phyloP scores from a whole-genome alignment of 257 asterid species.

The Gentiana macrophylla region DNA sequence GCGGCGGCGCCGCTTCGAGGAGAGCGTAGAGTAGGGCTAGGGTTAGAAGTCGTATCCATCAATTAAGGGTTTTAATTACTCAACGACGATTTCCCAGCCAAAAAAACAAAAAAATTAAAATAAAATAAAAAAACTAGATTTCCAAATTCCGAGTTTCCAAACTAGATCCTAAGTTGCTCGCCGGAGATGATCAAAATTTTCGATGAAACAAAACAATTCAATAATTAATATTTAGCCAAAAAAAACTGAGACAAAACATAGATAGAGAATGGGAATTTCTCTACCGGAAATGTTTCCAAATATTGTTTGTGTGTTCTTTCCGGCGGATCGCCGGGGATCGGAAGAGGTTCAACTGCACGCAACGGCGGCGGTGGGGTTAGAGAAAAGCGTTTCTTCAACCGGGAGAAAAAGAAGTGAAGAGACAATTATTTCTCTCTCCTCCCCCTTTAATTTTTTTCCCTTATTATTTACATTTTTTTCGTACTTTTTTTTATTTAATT shows the following conservation, averaged over 20 bases:
- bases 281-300: constrained; percentile 4
- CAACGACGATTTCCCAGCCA: not conserved
- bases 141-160: constrained; percentile 1
- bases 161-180: constrained; percentile 2
- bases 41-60: constrained; percentile 31
- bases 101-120: not conserved
- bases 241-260: constrained; percentile 10
- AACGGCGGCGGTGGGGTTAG: not conserved
- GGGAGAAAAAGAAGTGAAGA: not conserved
- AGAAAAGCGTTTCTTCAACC: not conserved
- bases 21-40: constrained; percentile 22
- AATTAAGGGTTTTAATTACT: constrained; percentile 8
- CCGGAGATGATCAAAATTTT: constrained; percentile 2
- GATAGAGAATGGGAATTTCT: not conserved
- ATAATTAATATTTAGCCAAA: not conserved
- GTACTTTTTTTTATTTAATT: not conserved
- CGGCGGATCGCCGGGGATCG: constrained; percentile 15
- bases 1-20: constrained; percentile 18
- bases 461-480: not conserved
- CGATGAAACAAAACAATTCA: not conserved
- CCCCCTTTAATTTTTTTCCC: constrained; percentile 8
- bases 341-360: constrained; percentile 1
- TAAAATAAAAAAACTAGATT: not conserved
- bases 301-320: not conserved
- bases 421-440: constrained; percentile 10